Conservation (phyloP, 2,329 filamentous ascomycete genomes). For the Raffaelea ambrosiae region DNA sequence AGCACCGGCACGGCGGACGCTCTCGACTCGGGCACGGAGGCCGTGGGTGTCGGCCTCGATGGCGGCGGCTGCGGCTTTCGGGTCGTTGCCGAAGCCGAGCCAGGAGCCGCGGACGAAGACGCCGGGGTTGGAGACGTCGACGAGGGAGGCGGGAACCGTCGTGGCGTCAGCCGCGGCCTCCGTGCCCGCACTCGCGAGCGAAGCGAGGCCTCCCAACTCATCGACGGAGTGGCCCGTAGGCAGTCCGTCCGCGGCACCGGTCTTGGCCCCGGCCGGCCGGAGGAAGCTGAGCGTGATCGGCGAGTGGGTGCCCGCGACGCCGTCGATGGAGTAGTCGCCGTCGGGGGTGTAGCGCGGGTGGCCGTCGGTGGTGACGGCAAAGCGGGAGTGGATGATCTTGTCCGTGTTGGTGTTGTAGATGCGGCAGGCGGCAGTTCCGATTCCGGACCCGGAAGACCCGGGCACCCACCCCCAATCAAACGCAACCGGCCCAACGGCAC, state of each 20-base stretch:
- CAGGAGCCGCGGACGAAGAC: slow-evolving; percentile 28
- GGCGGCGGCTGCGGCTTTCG: slow-evolving; percentile 14
- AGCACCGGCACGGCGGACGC: slow-evolving; percentile 27
- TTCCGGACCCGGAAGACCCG: too few relatives aligned
- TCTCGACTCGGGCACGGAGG: slow-evolving; percentile 24
- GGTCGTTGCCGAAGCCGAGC: slow-evolving; percentile 16
- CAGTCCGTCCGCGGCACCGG: slow-evolving; percentile 23
- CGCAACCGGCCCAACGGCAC: slow-evolving; percentile 57
- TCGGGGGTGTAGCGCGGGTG: slow-evolving; percentile 16
- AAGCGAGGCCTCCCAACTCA: slow-evolving; percentile 18
- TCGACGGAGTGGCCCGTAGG: slow-evolving; percentile 30
- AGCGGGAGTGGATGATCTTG: slow-evolving; percentile 38
- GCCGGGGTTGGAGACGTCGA: slow-evolving; percentile 33
- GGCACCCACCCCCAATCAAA: background rate
- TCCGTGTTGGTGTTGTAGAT: slow-evolving; percentile 65
- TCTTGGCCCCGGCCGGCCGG: slow-evolving; percentile 30
- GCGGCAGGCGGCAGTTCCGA: slow-evolving; percentile 42
- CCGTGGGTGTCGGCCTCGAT: slow-evolving; percentile 21
- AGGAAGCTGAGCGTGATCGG: slow-evolving; percentile 28
- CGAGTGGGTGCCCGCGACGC: slow-evolving; percentile 27
- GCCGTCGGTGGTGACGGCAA: slow-evolving; percentile 23
- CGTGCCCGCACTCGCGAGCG: slow-evolving; percentile 11
- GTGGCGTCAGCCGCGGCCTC: slow-evolving; percentile 3
- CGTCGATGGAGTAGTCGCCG: slow-evolving; percentile 29
- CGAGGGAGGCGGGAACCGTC: slow-evolving; percentile 24